Conservation (phyloP, 1,284 basidiomycete species). For the Megacollybia platyphylla region DNA sequence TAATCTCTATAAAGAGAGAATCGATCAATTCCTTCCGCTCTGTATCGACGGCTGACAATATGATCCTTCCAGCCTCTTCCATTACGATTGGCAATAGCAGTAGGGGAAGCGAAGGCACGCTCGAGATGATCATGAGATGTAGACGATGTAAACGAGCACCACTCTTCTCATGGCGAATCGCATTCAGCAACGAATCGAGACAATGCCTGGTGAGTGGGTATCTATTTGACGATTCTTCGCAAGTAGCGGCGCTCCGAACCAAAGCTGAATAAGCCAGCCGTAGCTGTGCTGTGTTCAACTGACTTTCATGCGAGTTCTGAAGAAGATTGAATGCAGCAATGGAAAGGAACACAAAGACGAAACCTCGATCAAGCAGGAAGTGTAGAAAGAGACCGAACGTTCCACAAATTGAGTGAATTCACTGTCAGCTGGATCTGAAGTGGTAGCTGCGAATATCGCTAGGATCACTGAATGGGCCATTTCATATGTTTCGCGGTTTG, state of each 20-base stretch:
- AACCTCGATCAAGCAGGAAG: slow-evolving; percentile 52
- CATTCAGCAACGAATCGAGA: slow-evolving; percentile 35
- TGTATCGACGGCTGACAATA: slow-evolving; percentile 14
- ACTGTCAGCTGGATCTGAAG: slow-evolving; percentile 9
- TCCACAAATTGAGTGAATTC: slow-evolving; percentile 23
- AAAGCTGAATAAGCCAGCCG: slow-evolving; percentile 29
- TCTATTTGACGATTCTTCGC: slow-evolving; percentile 7
- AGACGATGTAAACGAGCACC: slow-evolving; percentile 33
- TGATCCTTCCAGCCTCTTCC: slow-evolving; percentile 26
- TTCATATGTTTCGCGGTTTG: slow-evolving; percentile 57
- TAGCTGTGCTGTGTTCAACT: slow-evolving; percentile 45
- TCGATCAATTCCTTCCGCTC: slow-evolving; percentile 32
- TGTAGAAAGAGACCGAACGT: slow-evolving; percentile 56
- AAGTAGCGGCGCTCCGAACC: not conserved
- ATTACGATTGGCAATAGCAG: slow-evolving; percentile 39
- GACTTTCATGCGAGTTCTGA: slow-evolving; percentile 55
- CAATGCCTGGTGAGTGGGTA: slow-evolving; percentile 48
- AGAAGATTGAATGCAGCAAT: not conserved
- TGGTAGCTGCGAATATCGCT: slow-evolving; percentile 49
- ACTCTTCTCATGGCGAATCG: slow-evolving; percentile 16
- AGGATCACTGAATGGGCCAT: slow-evolving; percentile 66
- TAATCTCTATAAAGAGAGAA: slow-evolving; percentile 44
- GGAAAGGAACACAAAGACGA: slow-evolving; percentile 9
- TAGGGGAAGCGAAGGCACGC: slow-evolving; percentile 43
- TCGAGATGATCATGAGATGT: slow-evolving; percentile 44